A percentile compares a stretch with the other conserved stretches of the same genome.
These are phyloP conservation scores for Symbiodinium pilosum DNA, from an alignment of 73 alveolate species.

Conservation along the genomic window DNA sequence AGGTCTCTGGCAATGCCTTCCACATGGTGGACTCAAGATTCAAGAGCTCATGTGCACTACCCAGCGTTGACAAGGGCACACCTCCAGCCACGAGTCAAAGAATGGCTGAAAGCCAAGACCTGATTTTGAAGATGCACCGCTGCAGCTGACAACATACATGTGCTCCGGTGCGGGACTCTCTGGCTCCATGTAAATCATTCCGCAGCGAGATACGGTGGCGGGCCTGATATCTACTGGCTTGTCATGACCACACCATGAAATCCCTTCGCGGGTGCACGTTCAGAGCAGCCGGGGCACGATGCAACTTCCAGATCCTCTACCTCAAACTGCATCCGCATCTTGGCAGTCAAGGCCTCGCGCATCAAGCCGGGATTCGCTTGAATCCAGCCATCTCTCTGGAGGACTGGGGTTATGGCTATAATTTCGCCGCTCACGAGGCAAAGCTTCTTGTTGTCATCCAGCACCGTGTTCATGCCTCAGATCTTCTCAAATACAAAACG, in stretches of 20 bases:
- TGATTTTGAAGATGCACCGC: no score
- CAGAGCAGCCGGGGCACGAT: slow-evolving; percentile 95
- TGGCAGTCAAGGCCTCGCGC: slow-evolving; percentile 97
- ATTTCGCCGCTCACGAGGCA: slow-evolving; percentile 99
- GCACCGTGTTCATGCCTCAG: slow-evolving; percentile 99
- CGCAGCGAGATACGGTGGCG: slow-evolving; percentile 99
- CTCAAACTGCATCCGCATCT: slow-evolving; percentile 99
- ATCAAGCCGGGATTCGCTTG: background rate
- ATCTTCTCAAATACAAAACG: no score
- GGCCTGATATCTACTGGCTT: slow-evolving; percentile 34
- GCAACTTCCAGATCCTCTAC: slow-evolving; percentile 99
- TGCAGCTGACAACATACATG: no score
- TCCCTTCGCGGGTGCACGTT: background rate
- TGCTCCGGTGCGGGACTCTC: slow-evolving; percentile 37
- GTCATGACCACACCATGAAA: background rate
- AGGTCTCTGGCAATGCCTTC: slow-evolving; percentile 79
- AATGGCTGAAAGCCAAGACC: slow-evolving; percentile 98
- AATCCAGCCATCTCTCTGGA: no score
- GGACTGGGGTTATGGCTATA: slow-evolving; percentile 95
- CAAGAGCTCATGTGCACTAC: no score
- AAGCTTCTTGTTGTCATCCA: slow-evolving; percentile 99
- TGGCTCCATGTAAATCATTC: slow-evolving; percentile 99
- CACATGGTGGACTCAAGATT: no score
- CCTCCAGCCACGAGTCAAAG: slow-evolving; percentile 98
- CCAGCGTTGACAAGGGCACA: no score